Percentiles rank a stretch among this genome's conserved stretches.
These are phyloP conservation scores for Rhexocercosporidium sp. DNA, from an alignment of 2,329 filamentous ascomycete genomes.

Conservation along the genomic window DNA sequence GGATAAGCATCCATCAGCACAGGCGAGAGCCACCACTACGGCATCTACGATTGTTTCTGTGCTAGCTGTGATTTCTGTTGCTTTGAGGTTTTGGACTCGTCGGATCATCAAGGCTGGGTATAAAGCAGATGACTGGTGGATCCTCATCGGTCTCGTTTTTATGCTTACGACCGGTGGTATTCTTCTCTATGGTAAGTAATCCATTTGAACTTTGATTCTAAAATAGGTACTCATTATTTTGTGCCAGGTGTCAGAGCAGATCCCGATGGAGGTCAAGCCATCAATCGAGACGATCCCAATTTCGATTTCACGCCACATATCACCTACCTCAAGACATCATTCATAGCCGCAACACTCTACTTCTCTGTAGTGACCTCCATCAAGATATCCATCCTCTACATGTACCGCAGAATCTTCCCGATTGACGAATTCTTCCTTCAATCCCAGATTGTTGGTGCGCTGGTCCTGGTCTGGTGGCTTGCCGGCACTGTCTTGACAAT, in stretches of 20 bases:
- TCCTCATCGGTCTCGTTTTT: neutral
- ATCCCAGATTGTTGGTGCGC: conserved; percentile 5
- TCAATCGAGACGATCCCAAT: conserved; percentile 12
- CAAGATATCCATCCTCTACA: conserved; percentile 13
- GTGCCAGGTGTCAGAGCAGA: conserved; percentile 3
- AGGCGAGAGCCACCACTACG: conserved; percentile 8
- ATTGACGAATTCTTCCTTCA: conserved; percentile 7
- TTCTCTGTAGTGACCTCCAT: conserved; percentile 14
- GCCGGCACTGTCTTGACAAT: conserved; percentile 10
- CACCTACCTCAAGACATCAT: conserved; percentile 14
- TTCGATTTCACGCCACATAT: neutral
- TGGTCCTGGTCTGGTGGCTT: conserved; percentile 11
- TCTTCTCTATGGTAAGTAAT: conserved; percentile 3
- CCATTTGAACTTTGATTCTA: neutral
- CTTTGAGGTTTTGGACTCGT: conserved; percentile 10
- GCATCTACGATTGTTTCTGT: neutral
- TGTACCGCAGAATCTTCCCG: conserved; percentile 10
- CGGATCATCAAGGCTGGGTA: neutral
- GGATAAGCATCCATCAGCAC: neutral
- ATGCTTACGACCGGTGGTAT: conserved; percentile 5
- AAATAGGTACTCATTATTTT: neutral
- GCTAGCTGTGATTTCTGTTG: conserved; percentile 6
- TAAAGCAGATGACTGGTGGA: conserved; percentile 12
- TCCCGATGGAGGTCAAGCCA: conserved; percentile 4
- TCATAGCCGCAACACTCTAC: conserved; percentile 12